Percentiles rank a stretch among this genome's conserved stretches.
phyloP scores from a whole-genome alignment of 331 rosid genomes.

The Dryas integrifolia region DNA sequence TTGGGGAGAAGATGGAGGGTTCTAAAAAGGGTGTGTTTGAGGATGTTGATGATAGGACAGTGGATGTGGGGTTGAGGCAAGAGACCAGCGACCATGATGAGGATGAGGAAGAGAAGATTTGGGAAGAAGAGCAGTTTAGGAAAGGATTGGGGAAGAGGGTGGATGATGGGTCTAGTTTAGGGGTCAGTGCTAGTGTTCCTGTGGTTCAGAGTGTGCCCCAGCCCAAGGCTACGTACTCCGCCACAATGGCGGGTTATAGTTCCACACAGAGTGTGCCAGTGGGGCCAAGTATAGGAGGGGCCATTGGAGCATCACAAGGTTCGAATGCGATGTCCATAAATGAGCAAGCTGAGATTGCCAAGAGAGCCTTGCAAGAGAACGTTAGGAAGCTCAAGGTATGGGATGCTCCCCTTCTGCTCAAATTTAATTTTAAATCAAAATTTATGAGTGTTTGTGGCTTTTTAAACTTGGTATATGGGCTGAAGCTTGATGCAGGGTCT shows the following conservation, averaged over 20 bases:
- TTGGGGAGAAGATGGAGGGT: constrained; percentile 68
- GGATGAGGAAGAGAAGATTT: constrained; percentile 83
- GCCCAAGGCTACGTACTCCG: constrained; percentile 43
- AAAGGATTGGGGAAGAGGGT: constrained; percentile 93
- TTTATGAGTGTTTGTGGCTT: background rate
- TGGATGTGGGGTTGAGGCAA: constrained; percentile 38
- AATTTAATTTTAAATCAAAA: background rate
- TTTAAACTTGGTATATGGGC: background rate
- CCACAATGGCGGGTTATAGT: constrained; percentile 43
- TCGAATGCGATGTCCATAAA: constrained; percentile 59
- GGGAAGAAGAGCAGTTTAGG: constrained; percentile 96
- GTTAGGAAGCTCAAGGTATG: constrained; percentile 77
- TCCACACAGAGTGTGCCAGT: constrained; percentile 33
- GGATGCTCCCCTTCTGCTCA: background rate
- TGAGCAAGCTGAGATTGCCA: constrained; percentile 66
- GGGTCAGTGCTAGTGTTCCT: constrained; percentile 50
- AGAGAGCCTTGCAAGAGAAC: constrained; percentile 61
- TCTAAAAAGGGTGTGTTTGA: constrained; percentile 85
- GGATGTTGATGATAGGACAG: constrained; percentile 58
- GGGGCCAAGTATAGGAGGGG: constrained; percentile 63
- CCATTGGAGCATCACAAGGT: constrained; percentile 37
- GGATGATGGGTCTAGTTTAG: constrained; percentile 63
- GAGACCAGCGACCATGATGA: constrained; percentile 35
- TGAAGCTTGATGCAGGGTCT: background rate
- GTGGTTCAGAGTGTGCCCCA: constrained; percentile 54